Base-by-base conservation (phyloP, 2,329 filamentous ascomycete species). In the Paecilomyces formosus region DNA sequence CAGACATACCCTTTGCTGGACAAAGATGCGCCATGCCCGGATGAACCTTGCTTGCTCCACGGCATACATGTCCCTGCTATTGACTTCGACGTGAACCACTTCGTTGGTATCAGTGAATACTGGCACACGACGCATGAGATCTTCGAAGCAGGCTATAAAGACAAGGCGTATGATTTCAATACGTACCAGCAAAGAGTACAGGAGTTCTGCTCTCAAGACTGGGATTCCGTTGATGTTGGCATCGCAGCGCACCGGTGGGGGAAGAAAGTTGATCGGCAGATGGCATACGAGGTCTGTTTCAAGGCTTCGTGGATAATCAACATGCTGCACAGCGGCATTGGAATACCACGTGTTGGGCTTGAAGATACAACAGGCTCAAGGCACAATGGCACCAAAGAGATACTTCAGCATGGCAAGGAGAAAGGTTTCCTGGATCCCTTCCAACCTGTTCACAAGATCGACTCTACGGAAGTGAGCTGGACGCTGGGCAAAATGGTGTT, bases 221-320 rank as follows among this genome's bases (percentile, higher is more conserved):
- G 95, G 95, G 78, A 82, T 1, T 78, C 83, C 9, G 95, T 99
- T 55, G 81, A 88, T 63, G 76, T 81, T 11, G 86, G 85, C 22
- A 76, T 96, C 3, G 77, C 81, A 9, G 75, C 79, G 21, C 73
- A 90, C 61, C 85, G 88, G 69, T 93, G 85, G 79, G 88, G 89
- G 13, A 85, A 89, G 62, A 92, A 92, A 63, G 82, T 91, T 1
- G 83, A 88, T 64, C 79, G 80, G 59, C 85, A 88, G 66, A 89
- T 87, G 55, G 92, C 92, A 4, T 84, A 88, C 63, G 87, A 96
- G 69, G 89, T 96, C 1, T 99, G 94, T 72, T 99, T 99, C 81
- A 99, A 99, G 73, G 92, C 94, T 0, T 94, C 91, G 4, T 99
- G 95, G 94, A 80, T 99, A 52, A 96, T 99, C 70, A 99, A 95